Percentiles rank a stretch among this genome's conserved stretches.
Conservation (phyloP, 352 stramenopile species). For the Phytopythium helicoides region DNA sequence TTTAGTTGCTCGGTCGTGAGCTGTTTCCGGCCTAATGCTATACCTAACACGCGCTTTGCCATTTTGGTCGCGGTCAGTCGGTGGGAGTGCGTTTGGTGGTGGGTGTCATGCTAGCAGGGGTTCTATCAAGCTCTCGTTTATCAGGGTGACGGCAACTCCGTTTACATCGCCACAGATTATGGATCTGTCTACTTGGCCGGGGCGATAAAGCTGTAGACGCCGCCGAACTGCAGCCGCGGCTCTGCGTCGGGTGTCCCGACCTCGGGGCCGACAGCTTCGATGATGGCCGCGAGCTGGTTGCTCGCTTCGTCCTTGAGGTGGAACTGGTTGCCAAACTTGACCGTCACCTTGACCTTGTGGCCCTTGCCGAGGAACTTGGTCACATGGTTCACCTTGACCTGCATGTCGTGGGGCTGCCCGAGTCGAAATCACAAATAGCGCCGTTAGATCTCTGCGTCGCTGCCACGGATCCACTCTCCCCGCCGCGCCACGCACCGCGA, state of each 20-base stretch:
- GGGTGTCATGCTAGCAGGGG: too few species aligned
- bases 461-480: background rate
- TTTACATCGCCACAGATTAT: background rate
- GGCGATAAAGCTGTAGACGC: conserved; percentile 56
- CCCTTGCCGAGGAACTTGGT: conserved; percentile 67
- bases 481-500: conserved; percentile 43
- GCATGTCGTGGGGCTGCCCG: conserved; percentile 56
- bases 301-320: conserved; percentile 51
- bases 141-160: too few species aligned
- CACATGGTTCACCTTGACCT: conserved; percentile 67
- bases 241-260: conserved; percentile 28
- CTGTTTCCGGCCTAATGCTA: too few species aligned
- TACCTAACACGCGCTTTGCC: too few species aligned
- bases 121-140: too few species aligned
- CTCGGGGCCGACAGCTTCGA: conserved; percentile 35
- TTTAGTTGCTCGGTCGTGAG: conserved; percentile 36
- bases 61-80: too few species aligned
- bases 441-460: background rate
- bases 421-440: background rate
- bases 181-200: conserved; percentile 18
- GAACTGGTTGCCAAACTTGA: conserved; percentile 64
- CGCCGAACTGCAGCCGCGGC: conserved; percentile 47
- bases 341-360: conserved; percentile 78
- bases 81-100: too few species aligned
- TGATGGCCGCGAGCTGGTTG: conserved; percentile 45